A percentile compares a stretch with the other conserved stretches of the same genome.
Conservation (phyloP, 1,139 yeast genomes). For the Arxiozyma slooffiae region DNA sequence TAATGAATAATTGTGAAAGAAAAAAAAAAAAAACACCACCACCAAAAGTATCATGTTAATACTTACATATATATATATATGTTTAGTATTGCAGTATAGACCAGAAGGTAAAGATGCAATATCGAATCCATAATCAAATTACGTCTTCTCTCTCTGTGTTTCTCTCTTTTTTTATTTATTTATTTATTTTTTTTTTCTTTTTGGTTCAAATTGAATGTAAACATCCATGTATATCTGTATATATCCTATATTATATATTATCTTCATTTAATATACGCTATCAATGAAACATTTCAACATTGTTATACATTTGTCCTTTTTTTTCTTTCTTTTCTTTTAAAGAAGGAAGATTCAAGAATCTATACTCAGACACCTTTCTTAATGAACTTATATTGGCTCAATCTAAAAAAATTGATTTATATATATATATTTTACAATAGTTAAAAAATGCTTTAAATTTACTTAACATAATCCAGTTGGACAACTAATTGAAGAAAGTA, state of each 20-base stretch:
- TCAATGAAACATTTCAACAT: neutral
- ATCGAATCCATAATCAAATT: no score
- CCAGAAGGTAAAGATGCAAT: neutral
- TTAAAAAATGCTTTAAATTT: neutral
- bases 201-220: neutral
- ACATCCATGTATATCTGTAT: slow-evolving; percentile 2
- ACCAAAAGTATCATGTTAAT: slow-evolving; percentile 2
- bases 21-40: no score
- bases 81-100: no score
- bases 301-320: no score
- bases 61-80: slow-evolving; percentile 1
- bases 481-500: slow-evolving; percentile 1
- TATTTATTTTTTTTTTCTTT: no score
- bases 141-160: neutral
- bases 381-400: no score
- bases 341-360: no score
- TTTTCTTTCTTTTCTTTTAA: no score
- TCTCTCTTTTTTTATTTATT: no score
- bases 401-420: no score
- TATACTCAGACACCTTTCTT: no score
- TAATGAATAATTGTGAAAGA: slow-evolving; percentile 26
- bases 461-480: slow-evolving; percentile 2
- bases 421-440: neutral
- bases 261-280: neutral
- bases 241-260: neutral